Conservation (phyloP, 495 filamentous ascomycete species). For the Tuber microsphaerosporum region DNA sequence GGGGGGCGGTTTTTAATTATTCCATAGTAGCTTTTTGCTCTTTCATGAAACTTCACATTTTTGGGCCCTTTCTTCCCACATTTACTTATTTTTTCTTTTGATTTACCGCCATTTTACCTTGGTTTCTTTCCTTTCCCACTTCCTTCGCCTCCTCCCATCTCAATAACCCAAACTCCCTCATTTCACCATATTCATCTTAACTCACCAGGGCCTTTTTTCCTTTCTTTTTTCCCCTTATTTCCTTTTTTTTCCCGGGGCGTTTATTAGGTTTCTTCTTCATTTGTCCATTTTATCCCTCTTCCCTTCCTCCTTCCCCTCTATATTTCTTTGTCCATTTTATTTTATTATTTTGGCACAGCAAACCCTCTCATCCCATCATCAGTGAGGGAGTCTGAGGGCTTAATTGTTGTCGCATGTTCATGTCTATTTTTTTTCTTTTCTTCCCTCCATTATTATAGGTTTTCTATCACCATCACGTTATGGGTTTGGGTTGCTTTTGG, state of each 20-base stretch:
- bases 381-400: neutral
- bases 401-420: neutral
- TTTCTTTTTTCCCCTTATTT: neutral
- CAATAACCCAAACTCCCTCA: neutral
- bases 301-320: neutral
- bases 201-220: neutral
- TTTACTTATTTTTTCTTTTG: neutral
- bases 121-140: neutral
- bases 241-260: neutral
- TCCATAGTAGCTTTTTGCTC: neutral
- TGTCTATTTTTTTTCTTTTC: neutral
- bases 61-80: neutral
- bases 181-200: neutral
- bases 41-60: conserved; percentile 1
- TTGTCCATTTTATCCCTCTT: neutral
- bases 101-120: neutral
- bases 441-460: neutral
- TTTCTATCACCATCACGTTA: neutral
- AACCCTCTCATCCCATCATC: neutral
- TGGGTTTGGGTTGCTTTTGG: neutral
- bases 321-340: conserved; percentile 5
- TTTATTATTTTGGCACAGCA: neutral
- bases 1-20: neutral
- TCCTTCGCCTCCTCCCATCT: neutral
- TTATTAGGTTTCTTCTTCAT: neutral